Conservation (phyloP, 805 yeast genomes). For the Cyberlindnera euphorbiiphila region DNA sequence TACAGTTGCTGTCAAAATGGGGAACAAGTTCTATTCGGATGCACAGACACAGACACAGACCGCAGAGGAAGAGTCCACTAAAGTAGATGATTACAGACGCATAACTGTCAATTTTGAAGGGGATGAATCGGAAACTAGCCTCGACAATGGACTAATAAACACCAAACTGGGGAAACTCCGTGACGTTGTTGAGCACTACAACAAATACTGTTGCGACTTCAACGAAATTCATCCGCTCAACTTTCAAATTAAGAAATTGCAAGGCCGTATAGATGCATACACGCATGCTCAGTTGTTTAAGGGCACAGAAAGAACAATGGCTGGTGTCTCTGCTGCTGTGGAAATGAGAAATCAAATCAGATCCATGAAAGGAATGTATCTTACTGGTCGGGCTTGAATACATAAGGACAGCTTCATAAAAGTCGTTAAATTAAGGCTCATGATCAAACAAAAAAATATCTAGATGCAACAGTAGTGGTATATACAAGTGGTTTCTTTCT, state of each 20-base stretch:
- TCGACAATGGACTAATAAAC: conserved; percentile 13
- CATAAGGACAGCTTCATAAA: neutral
- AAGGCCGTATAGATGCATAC: conserved; percentile 25
- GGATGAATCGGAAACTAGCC: conserved; percentile 1
- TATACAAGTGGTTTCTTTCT: conserved; percentile 1
- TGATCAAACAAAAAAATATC: neutral
- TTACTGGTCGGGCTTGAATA: conserved; percentile 33
- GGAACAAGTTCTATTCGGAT: conserved; percentile 35
- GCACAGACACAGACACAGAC: conserved; percentile 29
- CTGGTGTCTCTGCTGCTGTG: conserved; percentile 17
- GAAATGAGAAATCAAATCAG: conserved; percentile 31
- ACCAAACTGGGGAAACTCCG: conserved; percentile 30
- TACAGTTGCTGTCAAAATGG: conserved; percentile 39
- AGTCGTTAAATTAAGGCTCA: neutral
- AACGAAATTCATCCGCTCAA: conserved; percentile 26
- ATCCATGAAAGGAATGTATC: conserved; percentile 38
- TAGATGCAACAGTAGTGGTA: neutral
- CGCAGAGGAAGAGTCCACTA: conserved; percentile 6
- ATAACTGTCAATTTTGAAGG: too few relatives aligned
- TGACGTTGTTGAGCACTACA: conserved; percentile 29
- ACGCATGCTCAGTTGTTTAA: conserved; percentile 21
- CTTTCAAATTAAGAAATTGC: conserved; percentile 30
- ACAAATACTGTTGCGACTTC: conserved; percentile 17
- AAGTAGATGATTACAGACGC: too few relatives aligned
- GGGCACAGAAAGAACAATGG: conserved; percentile 21